Evolutionary conservation across 1,139 yeast species (phyloP), one percentile per base, ranked within the genome.

Genomic region (Zygoascus sp.): DNA sequence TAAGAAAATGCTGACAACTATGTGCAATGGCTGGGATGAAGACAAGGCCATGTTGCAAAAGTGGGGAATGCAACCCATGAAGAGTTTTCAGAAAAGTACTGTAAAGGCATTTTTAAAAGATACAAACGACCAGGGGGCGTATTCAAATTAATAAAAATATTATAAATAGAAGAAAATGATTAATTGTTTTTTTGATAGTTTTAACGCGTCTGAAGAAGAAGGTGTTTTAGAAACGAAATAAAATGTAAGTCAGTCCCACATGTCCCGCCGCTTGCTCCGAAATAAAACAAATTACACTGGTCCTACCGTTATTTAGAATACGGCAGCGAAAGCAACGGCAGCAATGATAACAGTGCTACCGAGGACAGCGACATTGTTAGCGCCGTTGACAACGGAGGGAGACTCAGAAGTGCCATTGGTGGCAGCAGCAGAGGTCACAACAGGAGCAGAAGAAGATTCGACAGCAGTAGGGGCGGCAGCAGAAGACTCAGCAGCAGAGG

Each of bases 21-120:
- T 81, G 81, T 84, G 94, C 62, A 81, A 80, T 53, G 90, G 89
- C 2, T 84, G 92, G 92, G 88, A 83, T 43, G 92, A 83, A 60
- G 94, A 84, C 61, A 81, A 75, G 53, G 73, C 66, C 8, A 79
- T 84, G 87, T 67, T 84, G 34, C 63, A 65, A 2, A 77, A 75
- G 56, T 84, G 92, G 92, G 94, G 94, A 0, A 63, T 83, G 57
- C 69, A 64, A 53, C 88, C 89, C 32, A 79, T 83, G 86, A 71
- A 77, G 62, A 74, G 82, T 52, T 77, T 77, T 53, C 58, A 57
- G 43, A 44, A 56, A 38, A 45, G 25, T 21, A 35, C 39, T 6
- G 39, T 35, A 4, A 20, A 21, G 11, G 27, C 25, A 20, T 35
- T 35, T n/a, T 3, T 20, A 2, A 30, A 30, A 30, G 17, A 28